Conservation (phyloP, 2,329 filamentous ascomycete genomes). For the Talaromyces sp. region DNA sequence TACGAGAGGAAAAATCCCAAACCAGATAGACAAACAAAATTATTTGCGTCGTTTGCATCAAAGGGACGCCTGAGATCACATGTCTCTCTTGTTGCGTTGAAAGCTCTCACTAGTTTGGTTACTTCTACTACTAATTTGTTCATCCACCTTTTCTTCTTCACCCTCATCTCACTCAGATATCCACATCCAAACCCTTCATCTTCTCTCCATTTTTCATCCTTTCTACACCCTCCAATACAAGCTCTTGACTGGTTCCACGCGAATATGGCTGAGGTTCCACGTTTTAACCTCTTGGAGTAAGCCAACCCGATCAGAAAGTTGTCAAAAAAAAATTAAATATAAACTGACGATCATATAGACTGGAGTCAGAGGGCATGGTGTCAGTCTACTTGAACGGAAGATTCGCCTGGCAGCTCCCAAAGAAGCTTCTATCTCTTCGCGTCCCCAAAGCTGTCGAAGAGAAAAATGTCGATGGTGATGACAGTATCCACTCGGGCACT, state of each 20-base stretch:
- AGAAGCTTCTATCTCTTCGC: background rate
- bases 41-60: background rate
- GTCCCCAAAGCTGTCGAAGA: background rate
- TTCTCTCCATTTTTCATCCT: background rate
- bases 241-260: background rate
- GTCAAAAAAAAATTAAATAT: background rate
- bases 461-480: background rate
- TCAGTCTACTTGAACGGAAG: conserved; percentile 12
- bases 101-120: background rate
- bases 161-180: background rate
- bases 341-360: background rate
- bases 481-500: background rate
- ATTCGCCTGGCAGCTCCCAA: conserved; percentile 11
- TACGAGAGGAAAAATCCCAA: background rate
- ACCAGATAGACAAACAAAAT: background rate
- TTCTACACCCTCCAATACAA: no score
- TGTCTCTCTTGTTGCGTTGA: background rate
- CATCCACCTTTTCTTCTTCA: background rate
- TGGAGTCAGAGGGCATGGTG: conserved; percentile 8
- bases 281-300: background rate
- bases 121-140: background rate
- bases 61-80: background rate
- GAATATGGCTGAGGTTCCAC: background rate
- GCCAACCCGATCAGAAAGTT: background rate
- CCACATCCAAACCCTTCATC: background rate